phyloP scores from a whole-genome alignment of 106 monocot species.

The Dendrobium catenatum region DNA sequence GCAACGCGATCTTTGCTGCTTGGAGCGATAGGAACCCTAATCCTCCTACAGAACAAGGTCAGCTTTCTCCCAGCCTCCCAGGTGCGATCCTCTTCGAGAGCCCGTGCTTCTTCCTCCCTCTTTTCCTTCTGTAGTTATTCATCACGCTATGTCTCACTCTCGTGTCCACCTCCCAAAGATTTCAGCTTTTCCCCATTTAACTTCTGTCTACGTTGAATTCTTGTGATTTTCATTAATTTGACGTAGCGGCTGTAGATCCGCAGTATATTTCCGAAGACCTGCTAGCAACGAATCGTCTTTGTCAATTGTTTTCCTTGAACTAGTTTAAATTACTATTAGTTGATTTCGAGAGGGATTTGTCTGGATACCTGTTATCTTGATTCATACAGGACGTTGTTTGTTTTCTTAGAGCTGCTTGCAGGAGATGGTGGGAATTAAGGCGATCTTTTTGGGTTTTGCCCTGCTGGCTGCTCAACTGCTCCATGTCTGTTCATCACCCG shows the following conservation, averaged over 20 bases:
- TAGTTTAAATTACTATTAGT: neutral
- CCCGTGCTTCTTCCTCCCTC: neutral
- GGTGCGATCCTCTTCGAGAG: neutral
- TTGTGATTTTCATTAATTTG: neutral
- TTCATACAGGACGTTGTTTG: neutral
- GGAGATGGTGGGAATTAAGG: constrained; percentile 19
- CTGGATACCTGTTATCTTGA: neutral
- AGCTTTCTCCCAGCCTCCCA: neutral
- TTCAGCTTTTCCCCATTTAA: neutral
- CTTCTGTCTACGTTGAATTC: neutral
- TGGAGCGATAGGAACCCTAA: neutral
- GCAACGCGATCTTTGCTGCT: neutral
- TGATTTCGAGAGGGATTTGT: neutral
- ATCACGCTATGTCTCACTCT: neutral
- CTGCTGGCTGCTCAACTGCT: constrained; percentile 13
- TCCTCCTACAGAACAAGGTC: neutral
- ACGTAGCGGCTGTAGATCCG: neutral
- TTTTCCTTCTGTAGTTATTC: neutral
- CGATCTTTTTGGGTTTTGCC: constrained; percentile 4
- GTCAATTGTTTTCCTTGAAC: neutral
- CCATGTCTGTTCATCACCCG: constrained; percentile 10
- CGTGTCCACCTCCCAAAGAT: neutral
- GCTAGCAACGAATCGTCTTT: neutral
- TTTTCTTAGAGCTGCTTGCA: neutral
- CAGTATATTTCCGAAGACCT: neutral